Evolutionary conservation across 139 green algal genomes (phyloP).

Genomic region (Chlamydomonas asymmetrica): DNA sequence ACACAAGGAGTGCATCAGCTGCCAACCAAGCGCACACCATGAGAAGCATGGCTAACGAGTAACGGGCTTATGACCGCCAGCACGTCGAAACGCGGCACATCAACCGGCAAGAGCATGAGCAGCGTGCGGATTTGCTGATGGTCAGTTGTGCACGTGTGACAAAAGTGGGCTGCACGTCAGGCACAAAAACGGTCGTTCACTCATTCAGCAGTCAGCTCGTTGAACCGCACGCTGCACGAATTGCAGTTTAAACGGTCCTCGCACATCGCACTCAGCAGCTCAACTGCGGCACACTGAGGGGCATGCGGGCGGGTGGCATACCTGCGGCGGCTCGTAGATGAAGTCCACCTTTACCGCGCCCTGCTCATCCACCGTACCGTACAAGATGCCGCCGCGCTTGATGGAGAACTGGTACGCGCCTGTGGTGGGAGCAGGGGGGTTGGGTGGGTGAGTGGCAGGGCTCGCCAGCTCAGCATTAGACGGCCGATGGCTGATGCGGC

Average conservation of each 20-base stretch:
- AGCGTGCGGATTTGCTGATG: no score
- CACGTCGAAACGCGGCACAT: no score
- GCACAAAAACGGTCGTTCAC: no score
- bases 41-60: not conserved
- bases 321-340: slow-evolving; percentile 94
- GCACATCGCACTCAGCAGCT: no score
- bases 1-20: not conserved
- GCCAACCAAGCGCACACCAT: not conserved
- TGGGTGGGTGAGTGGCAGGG: not conserved
- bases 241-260: no score
- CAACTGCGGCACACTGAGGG: not conserved
- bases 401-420: slow-evolving; percentile 89
- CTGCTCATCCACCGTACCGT: slow-evolving; percentile 83
- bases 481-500: no score
- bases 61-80: no score
- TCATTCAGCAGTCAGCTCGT: no score
- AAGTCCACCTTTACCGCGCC: slow-evolving; percentile 61
- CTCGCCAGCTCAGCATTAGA: no score
- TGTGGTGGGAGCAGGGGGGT: not conserved
- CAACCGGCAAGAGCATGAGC: no score
- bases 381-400: slow-evolving; percentile 90
- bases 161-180: no score
- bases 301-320: not conserved
- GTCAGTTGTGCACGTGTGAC: not conserved
- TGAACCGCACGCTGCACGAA: no score